These are phyloP conservation scores for Conringia planisiliqua DNA, from an alignment of 345 rosid species.

Conservation along the genomic window DNA sequence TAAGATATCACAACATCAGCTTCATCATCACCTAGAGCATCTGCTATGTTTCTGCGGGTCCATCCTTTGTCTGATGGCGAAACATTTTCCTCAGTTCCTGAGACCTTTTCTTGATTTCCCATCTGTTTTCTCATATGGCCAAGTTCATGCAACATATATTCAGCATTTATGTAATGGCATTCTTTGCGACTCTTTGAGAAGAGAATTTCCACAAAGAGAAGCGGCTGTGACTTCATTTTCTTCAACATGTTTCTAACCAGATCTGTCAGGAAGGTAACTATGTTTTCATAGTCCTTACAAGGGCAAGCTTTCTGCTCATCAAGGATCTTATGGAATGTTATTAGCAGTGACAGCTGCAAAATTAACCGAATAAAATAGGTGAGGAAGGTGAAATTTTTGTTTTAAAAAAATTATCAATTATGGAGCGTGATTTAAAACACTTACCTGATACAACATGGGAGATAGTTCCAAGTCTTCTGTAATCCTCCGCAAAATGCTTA, in stretches of 20 bases:
- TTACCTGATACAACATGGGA: conserved; percentile 97
- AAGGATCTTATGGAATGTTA: conserved; percentile 69
- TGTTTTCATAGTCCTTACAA: conserved; percentile 50
- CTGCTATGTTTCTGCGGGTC: conserved; percentile 74
- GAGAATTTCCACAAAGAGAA: conserved; percentile 90
- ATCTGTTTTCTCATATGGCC: conserved; percentile 57
- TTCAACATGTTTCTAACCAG: conserved; percentile 72
- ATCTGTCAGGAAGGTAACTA: conserved; percentile 61
- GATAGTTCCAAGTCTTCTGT: conserved; percentile 81
- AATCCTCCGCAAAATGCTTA: conserved; percentile 68
- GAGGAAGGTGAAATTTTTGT: conserved; percentile 16
- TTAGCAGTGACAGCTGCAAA: conserved; percentile 77
- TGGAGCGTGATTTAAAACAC: background rate
- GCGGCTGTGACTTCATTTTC: conserved; percentile 84
- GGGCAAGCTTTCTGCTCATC: conserved; percentile 71
- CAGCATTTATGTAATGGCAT: conserved; percentile 83
- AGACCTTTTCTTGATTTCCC: conserved; percentile 36
- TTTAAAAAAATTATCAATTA: too few species aligned
- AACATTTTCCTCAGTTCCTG: conserved; percentile 45
- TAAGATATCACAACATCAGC: conserved; percentile 83
- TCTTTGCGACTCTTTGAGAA: conserved; percentile 84
- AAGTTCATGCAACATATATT: conserved; percentile 78
- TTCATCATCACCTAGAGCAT: conserved; percentile 98
- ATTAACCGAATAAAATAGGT: background rate
- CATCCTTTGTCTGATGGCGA: conserved; percentile 46